phyloP scores from a whole-genome alignment of 768 basidiomycete species.

The Astraeus odoratus region DNA sequence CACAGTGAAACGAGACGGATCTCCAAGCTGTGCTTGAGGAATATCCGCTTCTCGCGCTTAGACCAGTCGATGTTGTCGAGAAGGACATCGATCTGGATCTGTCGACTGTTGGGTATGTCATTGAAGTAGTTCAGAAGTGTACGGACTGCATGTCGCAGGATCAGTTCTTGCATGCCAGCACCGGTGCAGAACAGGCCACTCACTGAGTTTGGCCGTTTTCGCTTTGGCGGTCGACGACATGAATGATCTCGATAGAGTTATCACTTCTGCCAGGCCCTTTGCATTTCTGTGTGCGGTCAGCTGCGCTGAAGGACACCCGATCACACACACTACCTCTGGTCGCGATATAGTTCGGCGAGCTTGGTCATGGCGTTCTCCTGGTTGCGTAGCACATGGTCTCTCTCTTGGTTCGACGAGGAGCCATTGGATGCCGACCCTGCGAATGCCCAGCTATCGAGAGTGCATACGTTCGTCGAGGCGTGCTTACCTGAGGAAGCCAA shows the following conservation, averaged over 20 bases:
- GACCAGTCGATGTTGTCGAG: slow-evolving; percentile 93
- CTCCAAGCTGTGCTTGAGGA: slow-evolving; percentile 91
- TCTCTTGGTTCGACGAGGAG: slow-evolving; percentile 31
- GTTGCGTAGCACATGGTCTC: slow-evolving; percentile 58
- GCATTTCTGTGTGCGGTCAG: slow-evolving; percentile 54
- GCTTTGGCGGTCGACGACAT: slow-evolving; percentile 96
- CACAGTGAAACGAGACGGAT: slow-evolving; percentile 76
- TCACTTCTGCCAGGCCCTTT: slow-evolving; percentile 76
- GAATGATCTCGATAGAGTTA: slow-evolving; percentile 76
- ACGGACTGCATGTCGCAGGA: slow-evolving; percentile 50
- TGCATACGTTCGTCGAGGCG: background rate
- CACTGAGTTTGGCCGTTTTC: slow-evolving; percentile 94
- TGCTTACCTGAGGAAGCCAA: slow-evolving; percentile 35
- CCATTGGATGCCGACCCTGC: slow-evolving; percentile 29
- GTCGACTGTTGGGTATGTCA: slow-evolving; percentile 64
- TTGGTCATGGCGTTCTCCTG: slow-evolving; percentile 83
- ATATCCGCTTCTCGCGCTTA: slow-evolving; percentile 85
- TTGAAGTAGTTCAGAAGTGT: slow-evolving; percentile 90
- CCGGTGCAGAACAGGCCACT: background rate
- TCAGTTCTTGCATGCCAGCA: no score
- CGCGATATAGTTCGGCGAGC: slow-evolving; percentile 81
- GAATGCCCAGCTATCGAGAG: background rate
- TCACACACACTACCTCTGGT: slow-evolving; percentile 57
- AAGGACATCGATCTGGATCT: slow-evolving; percentile 78
- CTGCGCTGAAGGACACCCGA: background rate